Conservation (phyloP, 345 rosid genomes). For the Eucalyptus erythrocorys region DNA sequence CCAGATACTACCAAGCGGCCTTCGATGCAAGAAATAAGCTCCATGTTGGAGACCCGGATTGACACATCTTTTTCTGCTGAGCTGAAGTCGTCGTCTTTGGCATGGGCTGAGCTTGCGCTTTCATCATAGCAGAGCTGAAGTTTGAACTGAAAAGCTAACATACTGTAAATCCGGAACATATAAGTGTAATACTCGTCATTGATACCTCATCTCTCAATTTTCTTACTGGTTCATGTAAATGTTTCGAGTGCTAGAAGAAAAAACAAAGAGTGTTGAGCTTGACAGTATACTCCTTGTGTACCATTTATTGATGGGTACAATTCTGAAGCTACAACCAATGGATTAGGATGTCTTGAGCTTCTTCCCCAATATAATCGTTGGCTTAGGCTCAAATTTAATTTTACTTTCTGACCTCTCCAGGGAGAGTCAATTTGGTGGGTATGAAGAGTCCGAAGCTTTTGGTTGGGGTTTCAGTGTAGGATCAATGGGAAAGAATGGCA, state of each 20-base stretch:
- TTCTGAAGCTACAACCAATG: not conserved
- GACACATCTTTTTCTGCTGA: conserved; percentile 64
- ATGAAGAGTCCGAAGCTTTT: not conserved
- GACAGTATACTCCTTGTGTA: conserved; percentile 11
- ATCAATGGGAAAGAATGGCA: not conserved
- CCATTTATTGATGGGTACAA: conserved; percentile 6
- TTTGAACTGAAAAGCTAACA: conserved; percentile 15
- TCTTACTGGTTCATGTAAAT: conserved; percentile 23
- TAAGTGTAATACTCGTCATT: not conserved
- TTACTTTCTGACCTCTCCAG: not conserved
- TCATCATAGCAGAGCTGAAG: conserved; percentile 34
- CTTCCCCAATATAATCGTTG: not conserved
- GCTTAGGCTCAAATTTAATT: not conserved
- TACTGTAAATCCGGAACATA: conserved; percentile 22
- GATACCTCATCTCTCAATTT: not conserved
- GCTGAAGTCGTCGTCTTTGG: conserved; percentile 76
- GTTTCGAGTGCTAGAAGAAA: conserved; percentile 6
- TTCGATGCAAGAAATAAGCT: conserved; percentile 54
- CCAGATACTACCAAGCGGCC: conserved; percentile 45
- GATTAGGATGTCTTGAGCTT: not conserved
- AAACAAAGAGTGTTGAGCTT: conserved; percentile 7
- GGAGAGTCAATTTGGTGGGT: not conserved
- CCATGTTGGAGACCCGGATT: conserved; percentile 53
- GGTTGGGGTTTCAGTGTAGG: not conserved
- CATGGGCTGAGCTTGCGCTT: conserved; percentile 96